Evolutionary conservation across 768 basidiomycete species (phyloP).

Genomic region (Rhodotorula sphaerocarpa): DNA sequence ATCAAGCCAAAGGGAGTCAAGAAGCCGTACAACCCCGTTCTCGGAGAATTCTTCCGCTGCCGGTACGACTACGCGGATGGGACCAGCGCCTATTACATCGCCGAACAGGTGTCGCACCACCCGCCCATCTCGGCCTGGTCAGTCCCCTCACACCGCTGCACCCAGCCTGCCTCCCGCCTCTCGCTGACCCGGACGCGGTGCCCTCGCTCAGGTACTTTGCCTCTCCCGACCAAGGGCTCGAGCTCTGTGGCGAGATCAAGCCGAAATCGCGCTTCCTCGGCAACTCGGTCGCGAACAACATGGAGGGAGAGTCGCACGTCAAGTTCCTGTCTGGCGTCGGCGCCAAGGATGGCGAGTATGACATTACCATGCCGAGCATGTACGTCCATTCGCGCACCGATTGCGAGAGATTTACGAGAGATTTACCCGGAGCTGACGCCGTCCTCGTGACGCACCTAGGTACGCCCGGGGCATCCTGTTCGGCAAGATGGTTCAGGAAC

Average conservation of each 20-base stretch:
- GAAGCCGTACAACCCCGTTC: conserved; percentile 98
- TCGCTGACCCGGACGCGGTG: conserved; percentile 51
- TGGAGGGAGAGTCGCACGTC: conserved; percentile 73
- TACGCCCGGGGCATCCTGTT: conserved; percentile 48
- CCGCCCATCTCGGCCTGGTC: conserved; percentile 57
- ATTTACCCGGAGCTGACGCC: too few species aligned
- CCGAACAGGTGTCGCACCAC: conserved; percentile 96
- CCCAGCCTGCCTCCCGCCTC: neutral
- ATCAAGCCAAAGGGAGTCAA: conserved; percentile 97
- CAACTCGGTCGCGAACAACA: conserved; percentile 87
- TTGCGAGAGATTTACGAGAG: neutral
- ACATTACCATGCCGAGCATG: conserved; percentile 97
- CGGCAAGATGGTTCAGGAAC: conserved; percentile 77
- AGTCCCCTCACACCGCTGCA: neutral
- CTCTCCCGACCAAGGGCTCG: conserved; percentile 77
- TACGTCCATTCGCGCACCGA: conserved; percentile 47
- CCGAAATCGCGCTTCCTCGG: conserved; percentile 95
- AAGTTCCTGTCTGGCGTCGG: conserved; percentile 31
- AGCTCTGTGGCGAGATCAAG: conserved; percentile 82
- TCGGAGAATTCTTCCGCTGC: conserved; percentile 97
- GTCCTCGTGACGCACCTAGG: too few species aligned
- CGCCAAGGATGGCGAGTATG: conserved; percentile 54
- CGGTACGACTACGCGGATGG: conserved; percentile 85
- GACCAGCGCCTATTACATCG: conserved; percentile 88
- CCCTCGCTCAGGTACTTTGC: conserved; percentile 55